These are phyloP conservation scores for Cercospora janseana DNA, from an alignment of 2,329 filamentous ascomycete genomes.

Conservation along the genomic window DNA sequence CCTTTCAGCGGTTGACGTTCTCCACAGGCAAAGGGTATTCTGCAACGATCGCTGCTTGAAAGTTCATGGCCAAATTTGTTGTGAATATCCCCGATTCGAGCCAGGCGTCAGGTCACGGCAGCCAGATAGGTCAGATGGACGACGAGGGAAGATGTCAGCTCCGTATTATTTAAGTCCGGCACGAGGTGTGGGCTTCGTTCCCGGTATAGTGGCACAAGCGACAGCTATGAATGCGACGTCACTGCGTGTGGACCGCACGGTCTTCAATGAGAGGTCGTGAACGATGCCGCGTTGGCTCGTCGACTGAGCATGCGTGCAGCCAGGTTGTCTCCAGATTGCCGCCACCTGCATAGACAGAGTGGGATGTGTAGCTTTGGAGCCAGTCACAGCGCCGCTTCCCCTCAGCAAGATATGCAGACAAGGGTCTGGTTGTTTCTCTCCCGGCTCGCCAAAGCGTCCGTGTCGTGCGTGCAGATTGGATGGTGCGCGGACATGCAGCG, in stretches of 20 bases:
- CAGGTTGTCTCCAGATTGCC: constrained; percentile 8
- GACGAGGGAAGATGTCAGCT: constrained; percentile 1
- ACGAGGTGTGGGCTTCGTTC: background rate
- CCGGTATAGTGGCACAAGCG: constrained; percentile 7
- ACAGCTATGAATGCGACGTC: constrained; percentile 21
- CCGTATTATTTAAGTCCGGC: constrained; percentile 1
- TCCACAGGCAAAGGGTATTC: constrained; percentile 33
- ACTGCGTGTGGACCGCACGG: constrained; percentile 16
- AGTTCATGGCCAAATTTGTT: constrained; percentile 29
- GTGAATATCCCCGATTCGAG: background rate
- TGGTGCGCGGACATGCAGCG: constrained; percentile 32
- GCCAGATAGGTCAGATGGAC: background rate
- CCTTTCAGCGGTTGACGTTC: constrained; percentile 32
- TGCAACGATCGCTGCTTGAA: constrained; percentile 28
- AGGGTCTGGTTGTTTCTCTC: constrained; percentile 16
- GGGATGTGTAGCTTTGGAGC: constrained; percentile 22
- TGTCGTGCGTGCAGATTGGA: constrained; percentile 11
- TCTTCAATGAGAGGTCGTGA: constrained; percentile 15
- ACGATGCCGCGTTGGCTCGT: constrained; percentile 12
- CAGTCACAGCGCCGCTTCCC: constrained; percentile 22
- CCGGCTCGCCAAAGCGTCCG: constrained; percentile 11
- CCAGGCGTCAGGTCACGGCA: background rate
- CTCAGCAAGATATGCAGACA: constrained; percentile 10
- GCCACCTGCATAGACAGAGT: constrained; percentile 15
- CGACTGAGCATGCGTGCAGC: constrained; percentile 6